Base-by-base conservation (phyloP, 108 stramenopile species). In the Conticribra guillardii region DNA sequence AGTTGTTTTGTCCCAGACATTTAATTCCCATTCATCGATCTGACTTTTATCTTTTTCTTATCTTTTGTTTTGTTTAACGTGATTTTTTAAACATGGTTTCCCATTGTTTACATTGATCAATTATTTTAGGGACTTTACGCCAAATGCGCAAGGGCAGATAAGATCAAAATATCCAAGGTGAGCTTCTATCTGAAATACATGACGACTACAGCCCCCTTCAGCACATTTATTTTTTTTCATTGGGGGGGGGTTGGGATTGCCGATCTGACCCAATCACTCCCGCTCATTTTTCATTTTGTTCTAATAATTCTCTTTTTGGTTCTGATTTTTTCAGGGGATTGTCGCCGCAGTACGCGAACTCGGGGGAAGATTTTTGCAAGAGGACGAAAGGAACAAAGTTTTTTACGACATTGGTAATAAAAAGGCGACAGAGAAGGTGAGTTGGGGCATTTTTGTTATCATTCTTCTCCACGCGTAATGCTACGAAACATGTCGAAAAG, bases 381-480 rank as follows among this genome's bases (percentile, higher is more conserved):
- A 33, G 8, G 68, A 80, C 49, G 74, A 76, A 54, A 34, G 64
- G 24, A 71, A 26, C 5, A 50, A 51, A 2, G 22, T 64, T 30
- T 80, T 71, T 57, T 32, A 28, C 0, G 79, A 80, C 61, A 80
- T 80, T 26, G 79, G 79, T 23, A 74, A 80, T 37, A 80, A 80
- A 32, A 64, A 72, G 54, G 79, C 74, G 0, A 64, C 63, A 24
- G 74, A 75, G 22, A 75, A 75, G 69, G 37, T 41, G 37, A 9
- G 37, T 11, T 41, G 5, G 5, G 5, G 11, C 8, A 41, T 11
- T 41, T 41, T 41, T 5, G 37, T 41, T 41, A 9, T 41, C 37
- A 5, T 41, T 41, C 11, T 41, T 41, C 37, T 11, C 5, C 37
- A n/a, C n/a, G n/a, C n/a, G n/a, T n/a, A n/a, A n/a, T n/a, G n/a